A percentile compares a stretch with the other conserved stretches of the same genome.
These are phyloP conservation scores for Areca catechu DNA, from an alignment of 176 grass and related monocot species.

Conservation along the genomic window DNA sequence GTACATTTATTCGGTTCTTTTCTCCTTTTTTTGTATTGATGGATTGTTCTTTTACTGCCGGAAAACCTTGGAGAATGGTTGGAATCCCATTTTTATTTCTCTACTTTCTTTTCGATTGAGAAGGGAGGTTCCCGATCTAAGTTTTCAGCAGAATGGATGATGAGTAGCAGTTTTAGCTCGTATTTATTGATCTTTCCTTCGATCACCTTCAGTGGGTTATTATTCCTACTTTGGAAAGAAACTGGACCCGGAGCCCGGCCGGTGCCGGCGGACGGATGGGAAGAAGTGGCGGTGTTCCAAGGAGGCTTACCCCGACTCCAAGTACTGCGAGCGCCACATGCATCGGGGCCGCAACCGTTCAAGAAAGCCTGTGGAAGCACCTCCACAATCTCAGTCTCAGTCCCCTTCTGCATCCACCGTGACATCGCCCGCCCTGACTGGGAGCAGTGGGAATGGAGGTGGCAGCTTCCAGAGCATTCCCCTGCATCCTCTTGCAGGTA, in stretches of 20 bases:
- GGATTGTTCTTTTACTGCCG: too few species aligned
- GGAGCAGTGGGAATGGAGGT: constrained; percentile 4
- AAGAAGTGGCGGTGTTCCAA: constrained; percentile 98
- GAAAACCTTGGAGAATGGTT: too few species aligned
- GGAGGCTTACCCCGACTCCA: constrained; percentile 77
- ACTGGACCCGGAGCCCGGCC: constrained; percentile 77
- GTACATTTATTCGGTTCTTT: too few species aligned
- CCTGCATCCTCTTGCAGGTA: constrained; percentile 10
- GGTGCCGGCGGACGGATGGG: constrained; percentile 94
- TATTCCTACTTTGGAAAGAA: constrained; percentile 85
- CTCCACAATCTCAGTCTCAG: constrained; percentile 22
- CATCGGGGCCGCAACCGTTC: constrained; percentile 92
- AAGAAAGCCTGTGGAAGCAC: constrained; percentile 99
- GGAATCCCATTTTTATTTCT: background rate
- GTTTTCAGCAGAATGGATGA: background rate
- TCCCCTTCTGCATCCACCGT: constrained; percentile 1
- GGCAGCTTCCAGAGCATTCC: background rate
- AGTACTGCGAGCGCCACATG: constrained; percentile 99
- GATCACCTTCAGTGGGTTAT: constrained; percentile 37
- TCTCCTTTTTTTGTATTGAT: too few species aligned
- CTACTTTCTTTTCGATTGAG: background rate
- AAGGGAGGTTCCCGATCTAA: background rate
- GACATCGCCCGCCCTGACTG: background rate
- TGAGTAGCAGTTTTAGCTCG: background rate
- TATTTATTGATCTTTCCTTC: background rate